These are phyloP conservation scores for Eucalyptus regnans DNA, from an alignment of 345 rosid species.

Conservation along the genomic window DNA sequence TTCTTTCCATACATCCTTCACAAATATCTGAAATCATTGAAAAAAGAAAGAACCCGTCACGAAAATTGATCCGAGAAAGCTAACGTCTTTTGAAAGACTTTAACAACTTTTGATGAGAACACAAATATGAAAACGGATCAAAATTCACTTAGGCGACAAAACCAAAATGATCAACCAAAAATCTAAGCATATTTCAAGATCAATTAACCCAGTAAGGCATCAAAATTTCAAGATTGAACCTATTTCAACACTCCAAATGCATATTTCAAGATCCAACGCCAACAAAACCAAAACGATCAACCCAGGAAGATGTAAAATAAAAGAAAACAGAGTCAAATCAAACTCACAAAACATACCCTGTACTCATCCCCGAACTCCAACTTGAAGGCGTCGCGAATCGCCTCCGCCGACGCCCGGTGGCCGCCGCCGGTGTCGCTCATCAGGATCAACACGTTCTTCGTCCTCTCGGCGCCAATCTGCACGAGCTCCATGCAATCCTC, in stretches of 20 bases:
- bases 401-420: conserved; percentile 97
- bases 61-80: background rate
- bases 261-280: background rate
- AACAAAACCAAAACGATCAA: background rate
- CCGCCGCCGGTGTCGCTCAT: conserved; percentile 99
- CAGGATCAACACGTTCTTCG: conserved; percentile 79
- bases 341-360: conserved; percentile 20
- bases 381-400: conserved; percentile 82
- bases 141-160: background rate
- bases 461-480: conserved; percentile 86
- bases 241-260: background rate
- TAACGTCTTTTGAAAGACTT: background rate
- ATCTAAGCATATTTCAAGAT: background rate
- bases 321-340: background rate
- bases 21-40: conserved; percentile 38
- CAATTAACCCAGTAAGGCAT: background rate
- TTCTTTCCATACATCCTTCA: conserved; percentile 98
- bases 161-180: background rate
- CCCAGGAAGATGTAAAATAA: background rate
- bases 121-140: background rate
- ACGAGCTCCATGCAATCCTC: conserved; percentile 58
- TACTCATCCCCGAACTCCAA: conserved; percentile 75
- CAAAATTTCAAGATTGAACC: background rate
- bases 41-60: background rate
- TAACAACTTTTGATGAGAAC: background rate